Evolutionary conservation across 2,329 filamentous ascomycete genomes (phyloP).

Genomic region (Drechmeria coniospora): DNA sequence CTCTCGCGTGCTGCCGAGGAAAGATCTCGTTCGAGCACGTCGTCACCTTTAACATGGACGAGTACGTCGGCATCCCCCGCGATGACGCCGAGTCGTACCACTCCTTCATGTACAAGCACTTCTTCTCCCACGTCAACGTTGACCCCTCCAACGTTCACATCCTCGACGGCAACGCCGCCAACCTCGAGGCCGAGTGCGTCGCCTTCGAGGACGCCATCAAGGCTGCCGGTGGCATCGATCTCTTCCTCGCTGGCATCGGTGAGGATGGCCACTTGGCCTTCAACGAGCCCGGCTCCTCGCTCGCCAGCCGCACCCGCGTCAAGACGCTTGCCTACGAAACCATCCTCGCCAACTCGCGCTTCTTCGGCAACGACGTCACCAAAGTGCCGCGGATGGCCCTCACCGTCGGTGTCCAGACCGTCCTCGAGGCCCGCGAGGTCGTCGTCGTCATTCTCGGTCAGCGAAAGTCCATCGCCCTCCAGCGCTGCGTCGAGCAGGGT

Average conservation of each 20-base stretch:
- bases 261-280: conserved; percentile 82
- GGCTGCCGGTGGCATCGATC: conserved; percentile 61
- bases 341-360: conserved; percentile 70
- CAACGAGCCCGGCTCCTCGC: conserved; percentile 73
- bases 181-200: conserved; percentile 61
- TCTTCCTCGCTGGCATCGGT: conserved; percentile 74
- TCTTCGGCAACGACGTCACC: conserved; percentile 60
- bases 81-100: conserved; percentile 80
- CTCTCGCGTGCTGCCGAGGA: background rate
- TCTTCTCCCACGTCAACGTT: conserved; percentile 76
- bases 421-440: conserved; percentile 67
- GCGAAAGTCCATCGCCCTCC: conserved; percentile 65
- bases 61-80: conserved; percentile 71
- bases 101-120: conserved; percentile 86
- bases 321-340: conserved; percentile 83
- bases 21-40: conserved; percentile 76
- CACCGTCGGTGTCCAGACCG: conserved; percentile 72
- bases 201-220: conserved; percentile 68
- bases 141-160: conserved; percentile 73
- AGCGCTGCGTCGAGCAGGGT: conserved; percentile 66
- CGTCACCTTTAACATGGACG: conserved; percentile 88
- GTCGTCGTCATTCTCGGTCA: conserved; percentile 70
- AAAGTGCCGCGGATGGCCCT: conserved; percentile 69
- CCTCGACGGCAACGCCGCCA: conserved; percentile 63
- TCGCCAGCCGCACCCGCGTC: conserved; percentile 64